Evolutionary conservation across 192 early-diverging fungal genomes (phyloP).

Genomic region (Diversispora epigaea): DNA sequence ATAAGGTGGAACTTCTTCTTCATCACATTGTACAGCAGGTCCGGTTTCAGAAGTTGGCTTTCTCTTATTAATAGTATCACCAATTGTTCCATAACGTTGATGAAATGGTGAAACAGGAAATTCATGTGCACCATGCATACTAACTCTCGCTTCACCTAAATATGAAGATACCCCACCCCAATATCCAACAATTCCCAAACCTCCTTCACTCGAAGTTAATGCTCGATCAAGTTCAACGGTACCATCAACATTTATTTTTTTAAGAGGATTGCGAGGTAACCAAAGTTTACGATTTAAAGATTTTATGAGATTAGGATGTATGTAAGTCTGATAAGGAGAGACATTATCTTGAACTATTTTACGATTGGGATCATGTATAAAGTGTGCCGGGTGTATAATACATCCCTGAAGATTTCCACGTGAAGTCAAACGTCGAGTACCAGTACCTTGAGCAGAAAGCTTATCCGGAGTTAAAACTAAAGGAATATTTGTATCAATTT

Average conservation of each 20-base stretch:
- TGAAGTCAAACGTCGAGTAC: not conserved
- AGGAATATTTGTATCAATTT: not conserved
- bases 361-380: conserved; percentile 24
- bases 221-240: conserved; percentile 42
- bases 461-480: not conserved
- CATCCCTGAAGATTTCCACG: conserved; percentile 1
- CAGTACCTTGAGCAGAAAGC: not conserved
- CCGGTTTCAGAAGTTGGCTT: not conserved
- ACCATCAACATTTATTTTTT: conserved; percentile 41
- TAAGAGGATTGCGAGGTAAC: conserved; percentile 43
- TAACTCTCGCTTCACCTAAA: conserved; percentile 18
- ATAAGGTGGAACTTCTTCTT: not conserved
- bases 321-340: conserved; percentile 46
- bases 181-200: conserved; percentile 14
- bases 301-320: conserved; percentile 46
- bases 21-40: not conserved
- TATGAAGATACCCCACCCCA: conserved; percentile 18
- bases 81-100: not conserved
- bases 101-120: conserved; percentile 1
- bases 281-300: conserved; percentile 43
- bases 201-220: conserved; percentile 33
- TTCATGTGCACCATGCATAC: conserved; percentile 5
- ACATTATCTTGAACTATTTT: conserved; percentile 35
- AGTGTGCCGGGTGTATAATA: not conserved
- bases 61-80: not conserved